phyloP scores from a whole-genome alignment of 441 rosid genomes.

The Adansonia grandidieri region DNA sequence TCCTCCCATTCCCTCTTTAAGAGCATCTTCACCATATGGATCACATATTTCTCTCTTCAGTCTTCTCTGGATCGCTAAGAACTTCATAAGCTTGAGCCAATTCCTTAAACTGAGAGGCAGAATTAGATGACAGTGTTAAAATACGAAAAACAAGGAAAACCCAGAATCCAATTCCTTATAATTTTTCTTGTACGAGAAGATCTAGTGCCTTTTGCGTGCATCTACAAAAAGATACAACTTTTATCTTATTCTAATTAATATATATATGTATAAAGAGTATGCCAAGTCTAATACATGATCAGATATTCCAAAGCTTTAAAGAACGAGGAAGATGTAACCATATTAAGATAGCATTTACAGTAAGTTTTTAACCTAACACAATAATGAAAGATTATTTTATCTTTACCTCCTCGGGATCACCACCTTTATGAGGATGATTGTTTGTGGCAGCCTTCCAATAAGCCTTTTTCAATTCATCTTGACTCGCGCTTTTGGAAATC shows the following conservation, averaged over 20 bases:
- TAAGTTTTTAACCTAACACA: neutral
- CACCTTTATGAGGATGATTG: slow-evolving; percentile 49
- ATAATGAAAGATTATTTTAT: neutral
- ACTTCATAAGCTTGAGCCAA: slow-evolving; percentile 50
- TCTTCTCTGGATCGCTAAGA: slow-evolving; percentile 44
- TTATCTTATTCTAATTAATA: too few species aligned
- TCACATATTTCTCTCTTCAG: slow-evolving; percentile 48
- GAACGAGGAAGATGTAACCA: neutral
- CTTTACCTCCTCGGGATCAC: slow-evolving; percentile 50
- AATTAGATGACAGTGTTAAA: slow-evolving; percentile 19
- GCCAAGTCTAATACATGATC: neutral
- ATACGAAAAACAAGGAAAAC: neutral
- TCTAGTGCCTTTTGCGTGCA: neutral
- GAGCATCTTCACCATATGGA: slow-evolving; percentile 53
- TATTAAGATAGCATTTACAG: neutral
- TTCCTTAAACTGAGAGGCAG: slow-evolving; percentile 45
- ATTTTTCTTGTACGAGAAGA: neutral
- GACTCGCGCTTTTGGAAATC: slow-evolving; percentile 40
- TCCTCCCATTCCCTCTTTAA: slow-evolving; percentile 57
- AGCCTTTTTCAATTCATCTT: slow-evolving; percentile 44
- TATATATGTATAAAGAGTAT: neutral
- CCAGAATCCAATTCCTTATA: neutral
- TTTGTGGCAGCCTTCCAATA: slow-evolving; percentile 41
- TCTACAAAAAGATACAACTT: neutral
- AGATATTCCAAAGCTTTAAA: neutral